Percentiles rank a stretch among this genome's conserved stretches.
phyloP scores from a whole-genome alignment of 2,329 filamentous ascomycete genomes.

The Coniochaeta pulveracea region DNA sequence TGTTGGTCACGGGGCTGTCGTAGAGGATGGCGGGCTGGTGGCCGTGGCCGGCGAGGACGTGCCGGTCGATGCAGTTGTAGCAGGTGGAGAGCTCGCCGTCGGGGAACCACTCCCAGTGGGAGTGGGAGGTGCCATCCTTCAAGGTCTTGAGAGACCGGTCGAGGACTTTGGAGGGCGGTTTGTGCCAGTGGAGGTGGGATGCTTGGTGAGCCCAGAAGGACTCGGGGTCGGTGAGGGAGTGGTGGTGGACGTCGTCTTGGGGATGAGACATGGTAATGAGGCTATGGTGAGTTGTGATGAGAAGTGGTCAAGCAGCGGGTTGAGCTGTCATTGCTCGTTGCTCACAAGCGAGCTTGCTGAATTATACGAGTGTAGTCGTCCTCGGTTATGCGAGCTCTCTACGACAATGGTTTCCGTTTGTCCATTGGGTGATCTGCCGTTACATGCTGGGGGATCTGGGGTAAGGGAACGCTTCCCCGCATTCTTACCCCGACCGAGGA shows the following conservation, averaged over 20 bases:
- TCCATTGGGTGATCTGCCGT: too few species aligned
- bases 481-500: too few species aligned
- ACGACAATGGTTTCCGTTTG: too few species aligned
- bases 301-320: too few species aligned
- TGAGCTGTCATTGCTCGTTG: too few species aligned
- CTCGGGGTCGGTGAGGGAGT: conserved; percentile 58
- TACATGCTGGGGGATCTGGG: too few species aligned
- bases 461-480: too few species aligned
- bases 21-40: conserved; percentile 67
- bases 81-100: conserved; percentile 82
- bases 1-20: conserved; percentile 73
- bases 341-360: too few species aligned
- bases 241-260: conserved; percentile 39
- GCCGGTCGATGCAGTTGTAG: conserved; percentile 84
- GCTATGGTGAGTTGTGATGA: not conserved
- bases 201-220: conserved; percentile 69
- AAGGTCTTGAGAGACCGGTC: conserved; percentile 51
- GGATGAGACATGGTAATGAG: conserved; percentile 20
- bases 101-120: conserved; percentile 83
- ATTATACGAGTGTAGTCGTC: too few species aligned
- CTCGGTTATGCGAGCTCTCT: too few species aligned
- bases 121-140: conserved; percentile 48
- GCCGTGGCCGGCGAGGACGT: conserved; percentile 72
- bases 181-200: conserved; percentile 69
- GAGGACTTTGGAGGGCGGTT: conserved; percentile 54